Evolutionary conservation across 805 yeast genomes (phyloP), one percentile per base, ranked within the genome.

Genomic region (Yamadazyma nakazawae): DNA sequence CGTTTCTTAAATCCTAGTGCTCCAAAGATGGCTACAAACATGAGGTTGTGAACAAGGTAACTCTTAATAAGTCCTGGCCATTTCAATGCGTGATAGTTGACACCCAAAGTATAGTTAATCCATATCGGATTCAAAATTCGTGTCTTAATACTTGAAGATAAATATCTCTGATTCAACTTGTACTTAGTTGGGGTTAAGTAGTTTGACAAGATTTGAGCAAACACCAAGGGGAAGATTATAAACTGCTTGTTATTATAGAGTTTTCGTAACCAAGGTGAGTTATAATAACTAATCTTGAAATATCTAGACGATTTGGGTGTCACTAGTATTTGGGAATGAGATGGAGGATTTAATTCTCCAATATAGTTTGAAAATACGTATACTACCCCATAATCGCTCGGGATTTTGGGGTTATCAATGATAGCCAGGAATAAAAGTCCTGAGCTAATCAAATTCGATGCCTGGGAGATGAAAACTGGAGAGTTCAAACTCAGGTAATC

Each of bases 121-220:
- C 76, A 72, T 42, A 72, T 67, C 1, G 76, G 75, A 45, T 68
- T 66, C 47, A 70, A 57, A 5, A 68, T 54, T 26, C 58, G 49
- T 6, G 54, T 43, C 47, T 66, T 70, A 40, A 71, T 61, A 34
- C 57, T 56, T 13, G 60, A 45, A 3, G 72, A 62, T 18, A 70
- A 53, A 56, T 69, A 69, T 24, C 61, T 53, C 49, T 67, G 72
- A 52, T 68, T 69, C 51, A 63, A 56, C 52, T 58, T 61, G 55
- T 53, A 63, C 34, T 49, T 56, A 1, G 75, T 66, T 2, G 75
- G 75, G 0, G 76, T 67, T 47, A 72, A 54, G 54, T 68, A 70
- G 50, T 68, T 67, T 32, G 73, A 66, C 32, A 71, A 60, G 38
- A 71, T 56, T 52, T 70, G 75, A 13, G 64, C 73, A 50, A 63